These are phyloP conservation scores for Pisolithus tinctorius DNA, from an alignment of 768 basidiomycete species.

Conservation along the genomic window DNA sequence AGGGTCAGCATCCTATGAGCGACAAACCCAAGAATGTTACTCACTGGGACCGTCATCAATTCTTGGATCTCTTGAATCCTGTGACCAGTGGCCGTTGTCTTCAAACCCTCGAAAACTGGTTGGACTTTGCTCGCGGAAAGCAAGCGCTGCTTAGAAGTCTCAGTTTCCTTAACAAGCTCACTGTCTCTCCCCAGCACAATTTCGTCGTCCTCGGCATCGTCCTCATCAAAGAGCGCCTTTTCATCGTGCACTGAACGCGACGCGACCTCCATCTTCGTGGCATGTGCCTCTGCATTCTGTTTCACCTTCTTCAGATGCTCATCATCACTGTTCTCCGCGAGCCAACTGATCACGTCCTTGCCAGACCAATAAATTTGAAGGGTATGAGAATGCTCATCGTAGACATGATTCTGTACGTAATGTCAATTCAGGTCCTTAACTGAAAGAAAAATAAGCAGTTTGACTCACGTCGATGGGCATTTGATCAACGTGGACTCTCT, in stretches of 20 bases:
- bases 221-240: constrained; percentile 82
- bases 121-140: constrained; percentile 70
- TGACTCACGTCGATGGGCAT: constrained; percentile 90
- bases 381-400: constrained; percentile 89
- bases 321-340: constrained; percentile 94
- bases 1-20: constrained; percentile 4
- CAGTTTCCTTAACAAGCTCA: constrained; percentile 33
- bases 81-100: constrained; percentile 69
- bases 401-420: constrained; percentile 73
- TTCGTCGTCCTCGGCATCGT: constrained; percentile 75
- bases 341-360: constrained; percentile 89
- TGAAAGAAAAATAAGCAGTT: not conserved
- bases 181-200: constrained; percentile 65
- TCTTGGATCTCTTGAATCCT: constrained; percentile 94
- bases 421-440: constrained; percentile 11
- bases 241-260: constrained; percentile 84
- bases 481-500: constrained; percentile 96
- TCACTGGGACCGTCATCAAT: constrained; percentile 86
- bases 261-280: constrained; percentile 84
- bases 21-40: constrained; percentile 22
- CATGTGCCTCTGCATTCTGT: constrained; percentile 86
- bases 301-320: constrained; percentile 94
- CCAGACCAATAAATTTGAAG: constrained; percentile 96
- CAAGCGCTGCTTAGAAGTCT: constrained; percentile 70
- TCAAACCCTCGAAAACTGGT: constrained; percentile 80